Evolutionary conservation across 345 rosid genomes (phyloP), one percentile per base, ranked within the genome.

Genomic region (Hibiscus trionum): DNA sequence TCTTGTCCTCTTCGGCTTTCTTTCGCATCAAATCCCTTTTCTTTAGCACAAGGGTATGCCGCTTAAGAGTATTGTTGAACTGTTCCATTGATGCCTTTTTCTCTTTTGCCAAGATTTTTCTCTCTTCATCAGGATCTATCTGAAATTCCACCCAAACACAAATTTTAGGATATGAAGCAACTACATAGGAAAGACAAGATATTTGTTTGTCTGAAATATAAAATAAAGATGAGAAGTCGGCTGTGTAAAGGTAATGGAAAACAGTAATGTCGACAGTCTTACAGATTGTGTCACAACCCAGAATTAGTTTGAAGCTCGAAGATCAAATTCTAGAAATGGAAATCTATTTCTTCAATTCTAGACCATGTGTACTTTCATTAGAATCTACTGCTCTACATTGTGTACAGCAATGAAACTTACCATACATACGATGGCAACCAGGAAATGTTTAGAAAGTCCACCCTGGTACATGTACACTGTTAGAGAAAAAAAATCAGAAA

Each of bases 71-170:
- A 55, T 49, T 90, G 74, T 71, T 85, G 24, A 78, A 85, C 12
- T 84, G 73, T 69, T 94, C 97, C 77, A 71, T 74, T 1, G 93
- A 90, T 62, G 97, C 98, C 78, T 86, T 90, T 76, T 85, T 89
- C 83, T 94, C 98, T 37, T 84, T 94, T 15, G 85, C 96, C 72
- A 88, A 65, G 71, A 91, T 80, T 81, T 66, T 90, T 72, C 92
- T 88, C 83, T 90, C 98, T 80, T 94, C 98, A 24, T 90, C 97
- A 0, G 96, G 97, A 80, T 88, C 97, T 62, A 86, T 80, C 98
- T 94, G 80, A 4, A 65, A 72, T 47, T 70, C 37, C 68, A 67
- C 72, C 42, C 37, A 71, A 42, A 47, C 4, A 67, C 3, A 58
- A 72, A 21, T 35, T 33, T 57, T n/a, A 47, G 26, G 9, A 11